Evolutionary conservation across 2,329 filamentous ascomycete species (phyloP).

Genomic region (Nemania sp.): DNA sequence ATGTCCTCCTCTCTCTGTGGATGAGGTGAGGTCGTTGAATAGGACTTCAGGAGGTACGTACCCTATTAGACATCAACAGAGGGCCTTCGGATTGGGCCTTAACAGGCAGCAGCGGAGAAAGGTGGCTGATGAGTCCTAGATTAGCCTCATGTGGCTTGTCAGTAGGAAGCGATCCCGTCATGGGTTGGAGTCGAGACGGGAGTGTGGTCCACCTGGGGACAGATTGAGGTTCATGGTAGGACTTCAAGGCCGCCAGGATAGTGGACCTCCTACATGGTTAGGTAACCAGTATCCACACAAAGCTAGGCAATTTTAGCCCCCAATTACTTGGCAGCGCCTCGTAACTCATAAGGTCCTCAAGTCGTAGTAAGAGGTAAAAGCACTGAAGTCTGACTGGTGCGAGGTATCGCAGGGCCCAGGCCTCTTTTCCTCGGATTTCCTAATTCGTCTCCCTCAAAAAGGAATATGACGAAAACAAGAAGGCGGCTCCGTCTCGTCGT

Average conservation of each 20-base stretch:
- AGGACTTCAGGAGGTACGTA: conserved; percentile 10
- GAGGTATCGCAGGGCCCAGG: no score
- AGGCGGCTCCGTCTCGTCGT: no score
- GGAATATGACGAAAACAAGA: no score
- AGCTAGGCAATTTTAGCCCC: conserved; percentile 1
- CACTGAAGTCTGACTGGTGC: no score
- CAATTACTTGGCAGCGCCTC: conserved; percentile 7
- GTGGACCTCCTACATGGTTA: no score
- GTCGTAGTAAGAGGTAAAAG: no score
- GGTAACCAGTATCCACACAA: no score
- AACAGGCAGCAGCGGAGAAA: conserved; percentile 17
- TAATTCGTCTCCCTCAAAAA: no score
- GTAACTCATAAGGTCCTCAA: background rate
- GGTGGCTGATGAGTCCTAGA: conserved; percentile 22
- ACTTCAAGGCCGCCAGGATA: background rate
- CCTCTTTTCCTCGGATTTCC: background rate
- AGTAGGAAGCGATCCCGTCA: no score
- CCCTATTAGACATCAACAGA: background rate
- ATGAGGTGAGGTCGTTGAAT: conserved; percentile 21
- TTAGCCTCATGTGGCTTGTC: conserved; percentile 20
- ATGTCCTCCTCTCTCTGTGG: background rate
- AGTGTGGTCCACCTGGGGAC: no score
- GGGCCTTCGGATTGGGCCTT: conserved; percentile 7
- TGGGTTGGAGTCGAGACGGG: no score
- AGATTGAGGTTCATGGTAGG: background rate